Base-by-base conservation (phyloP, 768 basidiomycete species). In the Kwoniella pini region DNA sequence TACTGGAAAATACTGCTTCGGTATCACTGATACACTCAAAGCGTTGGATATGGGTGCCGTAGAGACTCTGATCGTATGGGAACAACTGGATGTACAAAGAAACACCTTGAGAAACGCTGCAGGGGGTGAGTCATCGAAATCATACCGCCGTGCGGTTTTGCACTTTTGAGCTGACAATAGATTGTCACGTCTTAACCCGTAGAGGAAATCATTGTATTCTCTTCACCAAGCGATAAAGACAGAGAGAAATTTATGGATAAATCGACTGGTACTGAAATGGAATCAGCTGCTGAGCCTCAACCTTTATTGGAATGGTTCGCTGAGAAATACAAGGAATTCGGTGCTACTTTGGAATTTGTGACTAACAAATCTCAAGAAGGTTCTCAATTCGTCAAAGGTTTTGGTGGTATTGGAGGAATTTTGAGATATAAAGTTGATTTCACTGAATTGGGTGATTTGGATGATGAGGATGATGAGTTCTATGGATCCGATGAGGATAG, bases 401-500 rank as follows among this genome's bases (percentile, higher is more conserved):
- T 99, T 71, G 95, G 95, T 79, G 95, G 96, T 24, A 97, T 99
- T 69, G 95, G 96, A 27, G 95, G 94, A 28, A 82, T 97, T 62
- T 81, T 96, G 60, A 85, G 95, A 49, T 99, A 99, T 86, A 98
- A 98, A 82, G 92, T 98, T 71, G 95, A 96, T 81, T 90, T 98
- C 81, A 84, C 84, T 68, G 89, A 88, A 77, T 83, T 98, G 40
- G 82, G 84, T 36, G 78, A 78, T 48, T 60, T 77, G 24, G 71
- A 80, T 40, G 77, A 75, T 30, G 80, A 80, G 31, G 74, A 77
- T 51, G 79, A 80, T 66, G 80, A 80, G 65, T 80, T 79, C 64
- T 76, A 77, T 65, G 77, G 72, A 31, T 77, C 76, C 39, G 78
- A 79, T 45, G 68, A 70, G 26, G 71, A 74, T 57, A 75, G 73